Evolutionary conservation across 345 rosid species (phyloP).

Genomic region (Passiflora organensis): DNA sequence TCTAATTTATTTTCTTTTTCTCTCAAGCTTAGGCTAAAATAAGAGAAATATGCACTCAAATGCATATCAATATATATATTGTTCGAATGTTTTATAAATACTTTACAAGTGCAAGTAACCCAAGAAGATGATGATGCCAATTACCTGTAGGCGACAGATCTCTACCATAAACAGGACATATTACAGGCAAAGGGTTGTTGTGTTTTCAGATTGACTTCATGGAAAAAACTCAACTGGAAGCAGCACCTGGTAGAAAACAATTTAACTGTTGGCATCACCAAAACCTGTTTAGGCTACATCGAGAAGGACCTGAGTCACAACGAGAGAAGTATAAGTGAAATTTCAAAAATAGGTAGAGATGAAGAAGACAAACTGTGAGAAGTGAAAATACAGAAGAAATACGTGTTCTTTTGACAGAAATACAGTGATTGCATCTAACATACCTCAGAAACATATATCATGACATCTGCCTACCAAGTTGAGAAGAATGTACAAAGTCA

Average conservation of each 20-base stretch:
- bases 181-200: conserved; percentile 22
- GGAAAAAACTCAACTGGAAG: conserved; percentile 9
- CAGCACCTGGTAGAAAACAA: no score
- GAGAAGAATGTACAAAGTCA: conserved; percentile 36
- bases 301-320: conserved; percentile 17
- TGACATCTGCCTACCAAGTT: conserved; percentile 24
- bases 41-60: no score
- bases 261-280: no score
- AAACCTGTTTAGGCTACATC: conserved; percentile 12
- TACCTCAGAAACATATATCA: conserved; percentile 22
- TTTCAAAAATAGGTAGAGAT: conserved; percentile 1
- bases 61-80: no score
- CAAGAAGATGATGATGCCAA: no score
- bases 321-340: conserved; percentile 10
- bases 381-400: not conserved
- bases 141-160: no score
- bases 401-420: not conserved
- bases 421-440: not conserved
- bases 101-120: no score
- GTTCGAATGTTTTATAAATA: no score
- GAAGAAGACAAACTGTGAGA: not conserved
- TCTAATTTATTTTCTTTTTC: not conserved
- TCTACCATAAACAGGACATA: conserved; percentile 10
- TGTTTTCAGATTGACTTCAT: conserved; percentile 9
- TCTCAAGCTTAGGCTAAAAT: conserved; percentile 3